Base-by-base conservation (phyloP, 2,329 filamentous ascomycete species). In the Penicillium verrucosum region DNA sequence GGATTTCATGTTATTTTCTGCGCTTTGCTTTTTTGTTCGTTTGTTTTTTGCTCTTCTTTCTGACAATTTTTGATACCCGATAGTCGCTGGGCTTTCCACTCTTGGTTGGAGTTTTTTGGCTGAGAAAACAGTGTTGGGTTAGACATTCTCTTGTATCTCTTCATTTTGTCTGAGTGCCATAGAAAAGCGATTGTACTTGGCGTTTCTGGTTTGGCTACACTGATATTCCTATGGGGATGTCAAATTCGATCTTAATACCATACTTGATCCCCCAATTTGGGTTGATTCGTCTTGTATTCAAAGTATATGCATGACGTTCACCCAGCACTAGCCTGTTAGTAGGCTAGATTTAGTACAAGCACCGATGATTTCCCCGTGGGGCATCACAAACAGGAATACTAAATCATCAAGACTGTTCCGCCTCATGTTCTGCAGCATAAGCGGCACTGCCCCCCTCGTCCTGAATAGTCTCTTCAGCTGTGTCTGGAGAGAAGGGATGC, bases 11-110 rank as follows among this genome's bases (percentile, higher is more conserved):
- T 54, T 48, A 30, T 51, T 53, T 50, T 51, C 4, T 27, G 27
- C 44, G 11, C 18, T 53, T 45, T 16, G 21, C 43, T 54, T 43
- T 41, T 50, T 48, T 45, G 14, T 25, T 43, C 41, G 48, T 48
- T 45, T 16, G 21, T 45, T 54, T 43, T 43, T 50, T 48, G 40
- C 50, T 55, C 53, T 49, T 52, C 8, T 38, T 54, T 14, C 42
- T 45, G 18, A 40, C 32, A 57, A 46, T 61, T 41, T 58, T 62
- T 60, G 64, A 67, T 67, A 67, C 65, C 65, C 65, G 57, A 64
- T 58, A 44, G 44, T 60, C 53, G 58, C 58, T 65, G 51, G 60
- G 57, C 47, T 60, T 63, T 60, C 40, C 51, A 37, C 45, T 56
- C 44, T 56, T 42, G 57, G 49, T 46, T 44, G 61, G 63, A 62